phyloP scores from a whole-genome alignment of 805 yeast genomes.

The Candida ortonii region DNA sequence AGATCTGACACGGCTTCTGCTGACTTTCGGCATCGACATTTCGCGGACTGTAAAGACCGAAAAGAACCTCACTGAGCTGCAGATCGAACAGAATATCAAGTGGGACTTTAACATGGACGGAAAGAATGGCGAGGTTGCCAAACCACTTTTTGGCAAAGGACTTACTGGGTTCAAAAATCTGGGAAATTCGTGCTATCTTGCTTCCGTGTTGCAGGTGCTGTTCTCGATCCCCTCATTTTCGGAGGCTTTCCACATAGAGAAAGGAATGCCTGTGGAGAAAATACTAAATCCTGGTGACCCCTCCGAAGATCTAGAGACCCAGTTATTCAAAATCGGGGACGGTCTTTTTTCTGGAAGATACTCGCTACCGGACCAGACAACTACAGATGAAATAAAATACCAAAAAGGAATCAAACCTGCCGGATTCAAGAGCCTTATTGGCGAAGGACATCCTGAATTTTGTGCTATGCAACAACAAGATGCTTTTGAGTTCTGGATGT shows the following conservation, averaged over 20 bases:
- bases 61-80: constrained; percentile 82
- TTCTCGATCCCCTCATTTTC: constrained; percentile 44
- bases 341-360: constrained; percentile 77
- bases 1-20: constrained; percentile 44
- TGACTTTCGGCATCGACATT: constrained; percentile 66
- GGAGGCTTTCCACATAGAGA: constrained; percentile 36
- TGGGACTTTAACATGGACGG: constrained; percentile 90
- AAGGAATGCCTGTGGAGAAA: constrained; percentile 34
- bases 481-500: constrained; percentile 83
- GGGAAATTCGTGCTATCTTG: constrained; percentile 91
- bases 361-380: constrained; percentile 52
- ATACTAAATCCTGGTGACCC: constrained; percentile 45
- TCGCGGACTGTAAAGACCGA: constrained; percentile 65
- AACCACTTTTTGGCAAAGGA: constrained; percentile 70
- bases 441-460: constrained; percentile 78
- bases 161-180: constrained; percentile 83
- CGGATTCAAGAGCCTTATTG: constrained; percentile 72
- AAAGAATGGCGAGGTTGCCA: constrained; percentile 60
- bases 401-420: constrained; percentile 78
- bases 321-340: constrained; percentile 73
- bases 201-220: constrained; percentile 74
- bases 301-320: constrained; percentile 64
- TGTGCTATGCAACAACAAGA: constrained; percentile 90
- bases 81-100: constrained; percentile 85
- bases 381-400: constrained; percentile 44